Base-by-base conservation (phyloP, 768 basidiomycete genomes). In the Gloeophyllum trabeum region DNA sequence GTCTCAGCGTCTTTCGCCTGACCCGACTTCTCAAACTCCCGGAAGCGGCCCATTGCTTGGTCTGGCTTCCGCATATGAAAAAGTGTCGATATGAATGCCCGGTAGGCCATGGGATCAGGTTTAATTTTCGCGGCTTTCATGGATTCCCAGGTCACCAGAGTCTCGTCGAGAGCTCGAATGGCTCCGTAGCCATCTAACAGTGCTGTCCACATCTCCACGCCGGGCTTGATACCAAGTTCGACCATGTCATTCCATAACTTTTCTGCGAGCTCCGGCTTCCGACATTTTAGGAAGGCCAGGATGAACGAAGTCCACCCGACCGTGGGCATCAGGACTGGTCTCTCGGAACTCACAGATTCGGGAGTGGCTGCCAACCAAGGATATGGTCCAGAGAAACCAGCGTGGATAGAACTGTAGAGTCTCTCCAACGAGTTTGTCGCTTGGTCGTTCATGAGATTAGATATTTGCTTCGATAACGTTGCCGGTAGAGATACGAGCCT, bases 211-310 rank as follows among this genome's bases (percentile, higher is more conserved):
- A 76, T 70, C 21, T 66, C 60, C 6, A 73, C 58, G 1, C 69
- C 69, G n/a, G 79, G 78, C 26, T 44, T 56, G 26, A 81, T 56
- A 1, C 67, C 69, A 18, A 69, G 59, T 26, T 57, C 50, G 14
- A 61, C 41, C 62, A 86, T 71, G 54, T 87, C 84, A 25, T 71
- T 64, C 88, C 88, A 89, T 4, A 88, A 53, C 19, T 62, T 60
- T 35, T 69, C 71, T 3, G 79, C 85, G 18, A 79, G 58, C 40
- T 81, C 77, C 34, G 63, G 62, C 23, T 71, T 62, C 26, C 70
- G 64, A 46, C 69, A 66, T 43, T 65, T 69, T 32, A 87, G 59
- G 48, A 87, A 86, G 12, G 70, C 76, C 1, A 69, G 66, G 40
- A 91, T 58, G 51, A 90, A 80, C 2, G 73, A 65, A 0, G 70